Evolutionary conservation across 805 yeast species (phyloP).

Genomic region (Candida dendrica): DNA sequence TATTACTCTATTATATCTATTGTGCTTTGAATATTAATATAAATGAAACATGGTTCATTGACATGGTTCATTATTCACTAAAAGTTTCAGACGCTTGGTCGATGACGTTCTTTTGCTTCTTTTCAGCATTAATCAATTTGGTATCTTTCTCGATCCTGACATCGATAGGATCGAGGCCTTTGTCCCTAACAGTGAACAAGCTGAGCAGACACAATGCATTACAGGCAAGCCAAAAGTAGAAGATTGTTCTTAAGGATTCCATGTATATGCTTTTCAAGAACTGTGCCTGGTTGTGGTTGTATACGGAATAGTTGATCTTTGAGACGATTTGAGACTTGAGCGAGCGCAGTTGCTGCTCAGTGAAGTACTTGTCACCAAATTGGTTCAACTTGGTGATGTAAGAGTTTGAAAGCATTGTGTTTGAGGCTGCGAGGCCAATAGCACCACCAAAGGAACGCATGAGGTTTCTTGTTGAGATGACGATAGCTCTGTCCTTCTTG

Average conservation of each 20-base stretch:
- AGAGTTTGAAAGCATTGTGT: background rate
- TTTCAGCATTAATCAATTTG: too few relatives aligned
- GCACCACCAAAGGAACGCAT: slow-evolving; percentile 52
- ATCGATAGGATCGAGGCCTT: background rate
- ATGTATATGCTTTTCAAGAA: background rate
- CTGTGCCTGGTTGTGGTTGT: background rate
- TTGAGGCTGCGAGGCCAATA: slow-evolving; percentile 39
- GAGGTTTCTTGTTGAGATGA: slow-evolving; percentile 47
- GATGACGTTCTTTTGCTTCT: too few relatives aligned
- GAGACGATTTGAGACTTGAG: background rate
- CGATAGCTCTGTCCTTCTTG: slow-evolving; percentile 46
- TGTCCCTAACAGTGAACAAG: background rate
- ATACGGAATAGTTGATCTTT: background rate
- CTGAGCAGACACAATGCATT: background rate
- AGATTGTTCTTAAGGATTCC: background rate
- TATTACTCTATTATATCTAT: too few relatives aligned
- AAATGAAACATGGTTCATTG: too few relatives aligned
- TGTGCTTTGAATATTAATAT: too few relatives aligned
- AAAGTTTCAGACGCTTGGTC: too few relatives aligned
- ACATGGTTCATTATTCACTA: too few relatives aligned
- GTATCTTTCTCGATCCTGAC: background rate
- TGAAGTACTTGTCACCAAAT: background rate
- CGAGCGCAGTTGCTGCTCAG: background rate
- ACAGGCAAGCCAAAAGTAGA: background rate
- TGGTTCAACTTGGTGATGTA: background rate